Conservation (phyloP, 176 grass and related monocot genomes). For the Carex littledalei region DNA sequence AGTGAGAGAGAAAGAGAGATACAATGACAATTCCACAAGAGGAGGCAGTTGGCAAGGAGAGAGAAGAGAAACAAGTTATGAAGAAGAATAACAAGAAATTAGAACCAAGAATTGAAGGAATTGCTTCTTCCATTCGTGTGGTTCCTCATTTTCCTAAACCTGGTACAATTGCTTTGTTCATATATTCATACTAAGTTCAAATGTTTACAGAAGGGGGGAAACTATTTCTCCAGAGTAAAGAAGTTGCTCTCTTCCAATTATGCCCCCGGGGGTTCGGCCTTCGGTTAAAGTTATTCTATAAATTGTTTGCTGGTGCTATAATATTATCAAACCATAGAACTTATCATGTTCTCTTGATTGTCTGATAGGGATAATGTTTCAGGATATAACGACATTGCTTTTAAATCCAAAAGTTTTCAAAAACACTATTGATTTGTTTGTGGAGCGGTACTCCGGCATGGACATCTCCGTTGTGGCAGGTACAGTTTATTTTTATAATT, state of each 20-base stretch:
- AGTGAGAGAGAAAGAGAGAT: not conserved
- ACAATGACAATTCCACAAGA: slow-evolving; percentile 27
- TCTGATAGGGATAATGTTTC: slow-evolving; percentile 60
- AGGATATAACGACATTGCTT: slow-evolving; percentile 58
- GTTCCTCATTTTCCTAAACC: slow-evolving; percentile 47
- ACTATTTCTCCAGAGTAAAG: not conserved
- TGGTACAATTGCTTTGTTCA: slow-evolving; percentile 13
- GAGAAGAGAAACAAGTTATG: not conserved
- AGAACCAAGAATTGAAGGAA: slow-evolving; percentile 25
- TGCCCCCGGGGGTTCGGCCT: not conserved
- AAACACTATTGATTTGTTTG: slow-evolving; percentile 49
- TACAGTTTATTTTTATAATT: slow-evolving; percentile 11
- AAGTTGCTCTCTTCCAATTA: not conserved
- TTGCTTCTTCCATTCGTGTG: slow-evolving; percentile 43
- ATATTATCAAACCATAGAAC: slow-evolving; percentile 4
- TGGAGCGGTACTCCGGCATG: slow-evolving; percentile 42
- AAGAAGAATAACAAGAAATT: slow-evolving; percentile 25
- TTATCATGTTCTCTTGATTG: not conserved
- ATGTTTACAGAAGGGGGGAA: not conserved
- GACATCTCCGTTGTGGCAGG: slow-evolving; percentile 49
- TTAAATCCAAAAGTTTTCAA: slow-evolving; percentile 47
- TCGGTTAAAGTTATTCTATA: not conserved
- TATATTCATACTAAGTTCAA: not conserved
- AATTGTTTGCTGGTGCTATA: not conserved
- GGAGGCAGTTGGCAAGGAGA: slow-evolving; percentile 6